phyloP scores from a whole-genome alignment of 2,329 filamentous ascomycete genomes.

The Venturia aucupariae region DNA sequence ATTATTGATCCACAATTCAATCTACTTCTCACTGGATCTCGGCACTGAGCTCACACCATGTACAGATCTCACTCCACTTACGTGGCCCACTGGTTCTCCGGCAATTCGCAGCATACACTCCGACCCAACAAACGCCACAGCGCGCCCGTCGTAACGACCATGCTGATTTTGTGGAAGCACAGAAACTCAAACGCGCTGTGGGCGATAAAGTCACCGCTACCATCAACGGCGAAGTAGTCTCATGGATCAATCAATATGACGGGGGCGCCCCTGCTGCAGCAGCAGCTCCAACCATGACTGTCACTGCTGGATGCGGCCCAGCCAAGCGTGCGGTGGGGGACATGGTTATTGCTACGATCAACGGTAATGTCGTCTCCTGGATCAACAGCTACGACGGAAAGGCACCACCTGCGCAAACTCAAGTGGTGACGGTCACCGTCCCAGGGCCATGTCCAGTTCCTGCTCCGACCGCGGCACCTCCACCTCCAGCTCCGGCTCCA shows the following conservation, averaged over 20 bases:
- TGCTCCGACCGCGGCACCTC: constrained; percentile 15
- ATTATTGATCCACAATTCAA: background rate
- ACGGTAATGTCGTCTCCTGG: constrained; percentile 51
- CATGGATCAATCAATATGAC: constrained; percentile 50
- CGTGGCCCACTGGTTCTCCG: constrained; percentile 60
- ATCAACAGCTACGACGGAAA: constrained; percentile 17
- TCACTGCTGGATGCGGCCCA: constrained; percentile 13
- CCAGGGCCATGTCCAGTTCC: background rate
- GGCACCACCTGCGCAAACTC: background rate
- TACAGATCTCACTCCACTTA: constrained; percentile 61
- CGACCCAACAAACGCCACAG: constrained; percentile 35
- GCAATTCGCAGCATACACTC: constrained; percentile 60
- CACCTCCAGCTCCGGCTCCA: constrained; percentile 14
- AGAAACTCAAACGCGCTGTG: constrained; percentile 37
- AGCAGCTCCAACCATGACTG: constrained; percentile 16
- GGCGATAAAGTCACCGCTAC: constrained; percentile 46
- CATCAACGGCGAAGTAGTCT: constrained; percentile 48
- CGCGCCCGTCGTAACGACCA: constrained; percentile 28
- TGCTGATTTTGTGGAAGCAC: constrained; percentile 40
- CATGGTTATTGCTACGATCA: constrained; percentile 37
- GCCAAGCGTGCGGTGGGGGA: constrained; percentile 4
- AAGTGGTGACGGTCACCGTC: background rate
- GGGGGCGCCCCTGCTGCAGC: constrained; percentile 25
- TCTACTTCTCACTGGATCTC: background rate
- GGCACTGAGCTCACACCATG: background rate